Base-by-base conservation (phyloP, 495 filamentous ascomycete species). In the Penicillium canescens region DNA sequence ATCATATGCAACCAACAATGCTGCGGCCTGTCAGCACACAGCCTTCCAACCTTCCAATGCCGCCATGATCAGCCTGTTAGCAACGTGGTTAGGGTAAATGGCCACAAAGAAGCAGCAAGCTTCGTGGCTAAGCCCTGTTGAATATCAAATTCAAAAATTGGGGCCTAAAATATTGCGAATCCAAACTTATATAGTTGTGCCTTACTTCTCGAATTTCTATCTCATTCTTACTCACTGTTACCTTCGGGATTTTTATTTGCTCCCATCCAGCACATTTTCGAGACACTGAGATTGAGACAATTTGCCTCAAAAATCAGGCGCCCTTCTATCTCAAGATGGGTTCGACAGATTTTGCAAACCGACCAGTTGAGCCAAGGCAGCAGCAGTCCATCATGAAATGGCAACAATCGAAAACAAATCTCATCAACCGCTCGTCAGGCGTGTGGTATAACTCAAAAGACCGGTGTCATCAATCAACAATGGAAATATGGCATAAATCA, bases 401-500 rank as follows among this genome's bases (percentile, higher is more conserved):
- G 40, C 49, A 41, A 10, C 49, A 21, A 42, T 43, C 38, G 8
- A 51, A 41, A 26, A 34, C 14, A 21, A 21, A 42, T n/a, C 38
- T 42, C 1, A 14, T 51, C 13, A 33, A 33, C 35, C 49, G 49
- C 35, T 51, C 49, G 16, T 36, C 49, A 26, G 7, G 6, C 20
- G 20, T 41, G 1, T 51, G 38, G 31, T 10, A 51, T n/a, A 24
- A 51, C 6, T 51, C 49, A 16, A 51, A 28, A 34, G 16, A 51
- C 35, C 39, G 38, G 6, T 42, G 20, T n/a, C 39, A 42, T 24
- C 39, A 42, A 36, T 35, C 39, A 8, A 42, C 40, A 23, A 51
- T 51, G 49, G 49, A 42, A 4, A 23, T 34, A 1, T 37, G 49
- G 49, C 28, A 51, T 33, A 43, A 36, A 23, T 43, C 49, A 14